These are phyloP conservation scores for Penicillium sp. DNA, from an alignment of 2,329 filamentous ascomycete genomes.

Conservation along the genomic window DNA sequence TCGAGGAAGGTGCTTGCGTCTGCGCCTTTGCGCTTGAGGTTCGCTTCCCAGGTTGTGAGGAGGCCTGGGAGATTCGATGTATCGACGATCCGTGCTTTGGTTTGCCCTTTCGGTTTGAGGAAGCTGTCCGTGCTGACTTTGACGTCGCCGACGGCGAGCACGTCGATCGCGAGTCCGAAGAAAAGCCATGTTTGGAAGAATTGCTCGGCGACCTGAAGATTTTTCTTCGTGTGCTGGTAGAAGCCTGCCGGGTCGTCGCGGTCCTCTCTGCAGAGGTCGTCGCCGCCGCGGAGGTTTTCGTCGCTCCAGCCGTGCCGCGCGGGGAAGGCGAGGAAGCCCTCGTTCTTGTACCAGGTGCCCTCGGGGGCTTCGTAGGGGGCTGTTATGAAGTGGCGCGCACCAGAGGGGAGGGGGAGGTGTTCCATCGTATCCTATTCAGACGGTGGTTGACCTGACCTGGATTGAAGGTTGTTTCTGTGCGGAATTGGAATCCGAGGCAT, in stretches of 20 bases:
- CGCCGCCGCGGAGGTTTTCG: conserved; percentile 19
- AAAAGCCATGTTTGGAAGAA: conserved; percentile 33
- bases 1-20: neutral
- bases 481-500: no score
- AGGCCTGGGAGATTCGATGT: neutral
- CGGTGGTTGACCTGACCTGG: no score
- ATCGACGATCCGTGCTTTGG: conserved; percentile 3
- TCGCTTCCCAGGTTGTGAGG: conserved; percentile 1
- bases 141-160: conserved; percentile 15
- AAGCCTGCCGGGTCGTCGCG: conserved; percentile 15
- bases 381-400: conserved; percentile 14
- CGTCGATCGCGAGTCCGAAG: conserved; percentile 27
- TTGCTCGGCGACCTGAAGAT: conserved; percentile 15
- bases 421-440: neutral
- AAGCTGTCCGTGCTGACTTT: conserved; percentile 16
- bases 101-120: neutral
- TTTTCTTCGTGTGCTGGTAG: neutral
- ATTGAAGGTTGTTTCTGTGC: no score
- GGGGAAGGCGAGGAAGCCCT: conserved; percentile 17
- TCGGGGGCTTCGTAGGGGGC: conserved; percentile 21
- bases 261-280: conserved; percentile 12
- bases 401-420: conserved; percentile 17
- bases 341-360: conserved; percentile 16
- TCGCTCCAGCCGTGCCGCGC: conserved; percentile 17
- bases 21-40: neutral